Conservation (phyloP, 2,329 filamentous ascomycete genomes). For the Westerdykella ornata region DNA sequence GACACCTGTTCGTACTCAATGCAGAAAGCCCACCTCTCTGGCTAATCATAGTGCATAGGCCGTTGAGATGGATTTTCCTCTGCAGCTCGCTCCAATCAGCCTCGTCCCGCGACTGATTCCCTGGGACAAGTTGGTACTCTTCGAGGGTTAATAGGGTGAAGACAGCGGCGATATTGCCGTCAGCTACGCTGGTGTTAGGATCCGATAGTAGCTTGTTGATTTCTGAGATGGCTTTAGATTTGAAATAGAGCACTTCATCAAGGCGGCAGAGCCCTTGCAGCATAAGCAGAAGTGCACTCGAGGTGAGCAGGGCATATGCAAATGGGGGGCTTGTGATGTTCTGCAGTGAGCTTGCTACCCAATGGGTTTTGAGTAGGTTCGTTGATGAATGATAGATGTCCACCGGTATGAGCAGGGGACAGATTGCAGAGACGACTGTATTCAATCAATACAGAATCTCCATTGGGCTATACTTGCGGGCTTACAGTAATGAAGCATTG, state of each 20-base stretch:
- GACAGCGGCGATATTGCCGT: conserved; percentile 30
- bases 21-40: conserved; percentile 29
- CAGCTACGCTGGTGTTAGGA: conserved; percentile 16
- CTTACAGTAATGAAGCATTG: conserved; percentile 27
- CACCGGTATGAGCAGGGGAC: conserved; percentile 22
- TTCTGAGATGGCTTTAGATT: conserved; percentile 22
- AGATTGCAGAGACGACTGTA: conserved; percentile 18
- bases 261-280: conserved; percentile 5
- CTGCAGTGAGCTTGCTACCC: conserved; percentile 20
- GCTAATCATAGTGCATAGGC: conserved; percentile 27
- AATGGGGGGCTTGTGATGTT: conserved; percentile 23
- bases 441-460: conserved; percentile 8
- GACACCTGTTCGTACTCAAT: conserved; percentile 20
- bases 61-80: conserved; percentile 23
- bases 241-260: conserved; percentile 17
- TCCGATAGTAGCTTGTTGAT: conserved; percentile 25
- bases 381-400: conserved; percentile 19
- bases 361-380: conserved; percentile 14
- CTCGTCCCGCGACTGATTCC: conserved; percentile 10
- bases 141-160: conserved; percentile 29
- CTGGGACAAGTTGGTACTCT: conserved; percentile 23
- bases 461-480: background rate
- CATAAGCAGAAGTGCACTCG: conserved; percentile 19
- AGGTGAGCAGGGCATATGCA: conserved; percentile 25
- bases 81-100: conserved; percentile 16